These are phyloP conservation scores for Entomortierella beljakovae DNA, from an alignment of 192 early-diverging fungal genomes.

Conservation along the genomic window DNA sequence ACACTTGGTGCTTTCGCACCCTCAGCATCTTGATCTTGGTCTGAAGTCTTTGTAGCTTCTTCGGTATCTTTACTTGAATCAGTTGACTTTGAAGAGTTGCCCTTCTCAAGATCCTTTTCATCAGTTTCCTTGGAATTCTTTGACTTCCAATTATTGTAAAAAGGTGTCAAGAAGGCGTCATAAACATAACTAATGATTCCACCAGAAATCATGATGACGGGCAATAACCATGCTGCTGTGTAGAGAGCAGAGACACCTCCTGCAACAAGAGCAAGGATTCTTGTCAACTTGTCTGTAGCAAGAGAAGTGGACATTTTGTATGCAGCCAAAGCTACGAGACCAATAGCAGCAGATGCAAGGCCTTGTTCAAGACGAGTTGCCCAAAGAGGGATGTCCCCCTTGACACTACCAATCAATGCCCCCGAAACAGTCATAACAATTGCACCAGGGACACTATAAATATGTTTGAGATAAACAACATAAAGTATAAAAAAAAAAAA, in stretches of 20 bases:
- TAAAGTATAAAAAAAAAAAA: no score
- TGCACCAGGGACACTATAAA: slow-evolving; percentile 60
- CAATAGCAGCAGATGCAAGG: slow-evolving; percentile 65
- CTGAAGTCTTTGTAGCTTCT: neutral
- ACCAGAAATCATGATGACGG: slow-evolving; percentile 65
- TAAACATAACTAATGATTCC: slow-evolving; percentile 49
- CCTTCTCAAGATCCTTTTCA: slow-evolving; percentile 22
- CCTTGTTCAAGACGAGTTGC: slow-evolving; percentile 64
- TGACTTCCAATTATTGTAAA: neutral
- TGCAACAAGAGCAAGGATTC: slow-evolving; percentile 41
- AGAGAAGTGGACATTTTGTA: slow-evolving; percentile 55
- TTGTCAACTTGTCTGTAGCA: slow-evolving; percentile 50
- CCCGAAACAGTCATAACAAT: slow-evolving; percentile 68
- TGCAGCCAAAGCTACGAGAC: slow-evolving; percentile 70
- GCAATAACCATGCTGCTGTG: slow-evolving; percentile 61
- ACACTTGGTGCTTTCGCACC: neutral
- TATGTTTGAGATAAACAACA: no score
- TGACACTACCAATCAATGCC: slow-evolving; percentile 55
- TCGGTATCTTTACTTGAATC: neutral
- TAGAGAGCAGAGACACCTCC: slow-evolving; percentile 48
- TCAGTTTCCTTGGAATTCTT: neutral
- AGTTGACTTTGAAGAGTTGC: neutral
- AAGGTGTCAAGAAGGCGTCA: slow-evolving; percentile 23
- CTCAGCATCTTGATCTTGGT: neutral
- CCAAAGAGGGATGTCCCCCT: slow-evolving; percentile 57